phyloP scores from a whole-genome alignment of 2,329 filamentous ascomycete species.

The Aaosphaeria arxii region DNA sequence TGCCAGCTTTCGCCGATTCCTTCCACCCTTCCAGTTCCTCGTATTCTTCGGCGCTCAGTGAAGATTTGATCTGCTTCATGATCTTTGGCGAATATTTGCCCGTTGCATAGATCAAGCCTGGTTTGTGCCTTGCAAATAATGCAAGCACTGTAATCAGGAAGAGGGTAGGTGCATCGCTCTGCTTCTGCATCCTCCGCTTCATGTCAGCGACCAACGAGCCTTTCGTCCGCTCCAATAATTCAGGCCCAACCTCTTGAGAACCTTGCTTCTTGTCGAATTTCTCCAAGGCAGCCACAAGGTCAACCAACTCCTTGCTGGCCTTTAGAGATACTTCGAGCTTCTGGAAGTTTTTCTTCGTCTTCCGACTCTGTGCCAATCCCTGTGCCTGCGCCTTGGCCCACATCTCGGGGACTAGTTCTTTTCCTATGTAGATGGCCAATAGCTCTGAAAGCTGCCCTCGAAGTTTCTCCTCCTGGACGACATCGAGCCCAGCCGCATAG shows the following conservation, averaged over 20 bases:
- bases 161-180: slow-evolving; percentile 34
- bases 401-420: slow-evolving; percentile 33
- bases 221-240: slow-evolving; percentile 17
- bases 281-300: slow-evolving; percentile 15
- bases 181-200: slow-evolving; percentile 31
- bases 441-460: slow-evolving; percentile 32
- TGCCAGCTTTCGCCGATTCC: slow-evolving; percentile 32
- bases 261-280: slow-evolving; percentile 35
- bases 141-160: slow-evolving; percentile 37
- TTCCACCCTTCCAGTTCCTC: slow-evolving; percentile 35
- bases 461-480: slow-evolving; percentile 28
- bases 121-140: slow-evolving; percentile 24
- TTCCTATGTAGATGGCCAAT: slow-evolving; percentile 23
- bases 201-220: slow-evolving; percentile 27
- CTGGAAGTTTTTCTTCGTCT: slow-evolving; percentile 26
- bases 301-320: slow-evolving; percentile 9
- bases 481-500: slow-evolving; percentile 22
- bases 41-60: slow-evolving; percentile 19
- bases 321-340: slow-evolving; percentile 23
- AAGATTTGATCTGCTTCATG: slow-evolving; percentile 32
- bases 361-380: slow-evolving; percentile 26
- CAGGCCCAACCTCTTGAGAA: slow-evolving; percentile 8
- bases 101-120: slow-evolving; percentile 39
- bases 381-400: slow-evolving; percentile 28
- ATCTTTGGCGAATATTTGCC: slow-evolving; percentile 41